A percentile compares a stretch with the other conserved stretches of the same genome.
Evolutionary conservation across 805 yeast genomes (phyloP).

Genomic region (Pichia insulana): DNA sequence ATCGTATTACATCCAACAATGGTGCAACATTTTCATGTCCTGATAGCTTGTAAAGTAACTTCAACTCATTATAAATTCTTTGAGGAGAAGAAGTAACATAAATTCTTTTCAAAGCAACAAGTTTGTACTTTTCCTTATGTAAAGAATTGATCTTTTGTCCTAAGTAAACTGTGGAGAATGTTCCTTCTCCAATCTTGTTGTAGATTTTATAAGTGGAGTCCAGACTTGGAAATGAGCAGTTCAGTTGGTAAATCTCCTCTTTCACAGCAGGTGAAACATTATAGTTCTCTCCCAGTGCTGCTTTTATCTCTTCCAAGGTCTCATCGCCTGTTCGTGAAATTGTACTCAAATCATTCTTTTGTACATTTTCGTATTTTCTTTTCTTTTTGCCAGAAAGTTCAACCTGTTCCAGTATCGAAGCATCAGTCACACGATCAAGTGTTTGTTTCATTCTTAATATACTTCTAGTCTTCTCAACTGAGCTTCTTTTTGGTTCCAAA

Average conservation of each 20-base stretch:
- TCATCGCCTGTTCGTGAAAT: constrained; percentile 1
- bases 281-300: not conserved
- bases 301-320: constrained; percentile 5
- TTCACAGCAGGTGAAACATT: constrained; percentile 18
- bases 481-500: not conserved
- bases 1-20: constrained; percentile 75
- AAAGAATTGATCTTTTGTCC: not conserved
- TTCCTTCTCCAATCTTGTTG: constrained; percentile 69
- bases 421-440: not conserved
- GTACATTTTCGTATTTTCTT: not conserved
- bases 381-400: constrained; percentile 4
- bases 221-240: constrained; percentile 25
- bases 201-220: constrained; percentile 30
- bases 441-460: not conserved
- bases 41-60: constrained; percentile 57
- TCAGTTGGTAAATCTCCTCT: constrained; percentile 28
- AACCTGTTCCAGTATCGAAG: constrained; percentile 8
- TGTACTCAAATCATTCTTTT: not conserved
- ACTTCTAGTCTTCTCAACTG: not conserved
- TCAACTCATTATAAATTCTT: constrained; percentile 82
- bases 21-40: constrained; percentile 79
- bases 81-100: constrained; percentile 94
- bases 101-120: constrained; percentile 85
- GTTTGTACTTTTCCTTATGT: constrained; percentile 23
- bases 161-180: constrained; percentile 62